A percentile compares a stretch with the other conserved stretches of the same genome.
These are phyloP conservation scores for Moesziomyces sp. DNA, from an alignment of 1,284 basidiomycete species.

Conservation along the genomic window DNA sequence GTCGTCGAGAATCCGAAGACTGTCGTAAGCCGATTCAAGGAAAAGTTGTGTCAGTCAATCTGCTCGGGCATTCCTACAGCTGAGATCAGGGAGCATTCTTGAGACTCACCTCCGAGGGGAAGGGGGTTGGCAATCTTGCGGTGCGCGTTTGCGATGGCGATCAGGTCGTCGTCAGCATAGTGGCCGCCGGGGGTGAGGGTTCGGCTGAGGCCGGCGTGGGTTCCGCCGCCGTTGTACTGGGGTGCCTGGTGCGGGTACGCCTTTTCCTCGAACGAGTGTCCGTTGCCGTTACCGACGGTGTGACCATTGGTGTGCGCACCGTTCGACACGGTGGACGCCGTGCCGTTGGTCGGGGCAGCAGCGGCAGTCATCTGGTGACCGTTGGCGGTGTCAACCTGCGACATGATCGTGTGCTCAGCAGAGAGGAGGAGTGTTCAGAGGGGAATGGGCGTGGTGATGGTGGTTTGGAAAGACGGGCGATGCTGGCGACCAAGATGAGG, in stretches of 20 bases:
- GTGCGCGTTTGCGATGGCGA: conserved; percentile 49
- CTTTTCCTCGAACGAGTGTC: conserved; percentile 28
- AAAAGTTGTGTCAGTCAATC: no score
- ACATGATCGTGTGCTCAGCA: conserved; percentile 15
- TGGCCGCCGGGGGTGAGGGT: conserved; percentile 55
- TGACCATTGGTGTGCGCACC: conserved; percentile 3
- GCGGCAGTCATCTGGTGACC: conserved; percentile 32
- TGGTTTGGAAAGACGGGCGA: neutral
- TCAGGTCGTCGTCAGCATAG: conserved; percentile 46
- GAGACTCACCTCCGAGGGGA: conserved; percentile 44
- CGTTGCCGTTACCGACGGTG: conserved; percentile 7
- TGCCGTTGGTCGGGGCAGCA: conserved; percentile 7
- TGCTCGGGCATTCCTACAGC: no score
- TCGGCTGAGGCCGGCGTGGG: conserved; percentile 10
- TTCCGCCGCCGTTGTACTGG: conserved; percentile 31
- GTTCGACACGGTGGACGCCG: conserved; percentile 6
- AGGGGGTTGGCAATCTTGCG: conserved; percentile 50
- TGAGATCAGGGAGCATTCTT: no score
- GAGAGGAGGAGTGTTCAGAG: neutral
- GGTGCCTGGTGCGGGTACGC: conserved; percentile 27
- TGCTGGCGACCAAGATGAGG: no score
- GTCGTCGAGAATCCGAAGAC: conserved; percentile 49
- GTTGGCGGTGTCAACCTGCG: conserved; percentile 12
- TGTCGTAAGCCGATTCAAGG: neutral
- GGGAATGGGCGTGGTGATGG: neutral